Base-by-base conservation (phyloP, 2,329 filamentous ascomycete genomes). In the Apiospora malaysiana region DNA sequence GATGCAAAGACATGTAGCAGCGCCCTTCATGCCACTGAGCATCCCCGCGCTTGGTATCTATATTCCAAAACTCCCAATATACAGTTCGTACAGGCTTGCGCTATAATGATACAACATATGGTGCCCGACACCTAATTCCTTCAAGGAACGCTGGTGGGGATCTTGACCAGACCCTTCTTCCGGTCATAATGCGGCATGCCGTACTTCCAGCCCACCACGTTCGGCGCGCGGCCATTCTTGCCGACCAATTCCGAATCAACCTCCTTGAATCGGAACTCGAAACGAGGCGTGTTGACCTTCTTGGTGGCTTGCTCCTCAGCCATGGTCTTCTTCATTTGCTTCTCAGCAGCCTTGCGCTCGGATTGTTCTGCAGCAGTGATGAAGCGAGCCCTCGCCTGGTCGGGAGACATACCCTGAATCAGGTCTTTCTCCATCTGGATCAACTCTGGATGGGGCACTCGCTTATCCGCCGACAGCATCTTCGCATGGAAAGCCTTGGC, bases 151-250 rank as follows among this genome's bases (percentile, higher is more conserved):
- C 84, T 87, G 46, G 87, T 91, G 27, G 91, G 90, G 77, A 92
- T 92, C 85, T 92, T 92, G 82, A 91, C 81, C 78, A 87, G 77
- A n/a, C 88, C 90, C 75, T 86, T 88, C 81, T 86, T 88, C 70
- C 91, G 85, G 77, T 93, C 91, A 77, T 88, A 84, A 73, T 85
- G 83, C 14, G 91, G 90, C 72, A 85, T 86, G 72, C 91, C 91
- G 75, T 93, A 93, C 72, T 89, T 83, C 86, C 87, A 90, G 25
- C 91, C 91, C 2, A 88, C 85, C 16, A 83, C 89, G 37, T 79
- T 81, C 46, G 82, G 80, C 5, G 85, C 82, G 71, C 87, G 85
- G 27, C 90, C 90, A 68, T 85, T 81, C 27, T 79, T 81, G 43
- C 90, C 90, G 2, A 86, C 87, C 70, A 85, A 82, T 68, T 91